Base-by-base conservation (phyloP, 371 early-diverging fungal genomes). In the Syncephalastrum racemosum region DNA sequence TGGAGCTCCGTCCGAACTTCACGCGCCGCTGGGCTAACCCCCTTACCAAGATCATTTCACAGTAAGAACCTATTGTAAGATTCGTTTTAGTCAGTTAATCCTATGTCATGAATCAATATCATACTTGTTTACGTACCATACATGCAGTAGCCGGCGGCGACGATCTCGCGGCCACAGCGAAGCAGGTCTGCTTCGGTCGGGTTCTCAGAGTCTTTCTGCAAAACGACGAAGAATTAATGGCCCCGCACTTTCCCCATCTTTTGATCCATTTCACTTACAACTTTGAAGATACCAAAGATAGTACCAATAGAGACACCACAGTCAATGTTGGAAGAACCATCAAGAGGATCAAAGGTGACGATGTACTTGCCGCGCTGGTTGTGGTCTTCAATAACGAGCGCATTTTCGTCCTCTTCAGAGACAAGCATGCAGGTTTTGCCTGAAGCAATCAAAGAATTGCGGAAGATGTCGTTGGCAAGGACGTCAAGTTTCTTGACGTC, bases 251-350 rank as follows among this genome's bases (percentile, higher is more conserved):
- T 18, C 27, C 7, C 36, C 36, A 31, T 12, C 6, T 31, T 10
- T 1, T 8, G 12, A 31, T 31, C 36, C 36, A 10, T 60, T 20
- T 14, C 48, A 79, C 86, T 72, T 79, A 92, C 92, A 63, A 93
- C 84, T 62, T 85, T 83, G 85, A 94, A 98, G 69, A 98, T 94
- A 59, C 97, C 97, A 80, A 98, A 98, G 70, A 98, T 98, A 25
- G 98, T 97, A 73, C 98, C 98, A 53, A 98, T 92, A 44, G 94
- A 93, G 41, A 97, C 96, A 80, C 97, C 98, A 66, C 95, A 94
- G 68, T 98, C 98, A 70, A 98, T 98, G 81, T 98, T 98, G 77
- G 92, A 92, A 60, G 88, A 88, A 50, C 98, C 98, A 72, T 98
- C 98, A 31, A 98, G 84, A 44, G 98, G 98, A 71, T 98, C 98